Evolutionary conservation across 2,329 filamentous ascomycete species (phyloP).

Genomic region (Pseudopyrenochaeta lycopersici): DNA sequence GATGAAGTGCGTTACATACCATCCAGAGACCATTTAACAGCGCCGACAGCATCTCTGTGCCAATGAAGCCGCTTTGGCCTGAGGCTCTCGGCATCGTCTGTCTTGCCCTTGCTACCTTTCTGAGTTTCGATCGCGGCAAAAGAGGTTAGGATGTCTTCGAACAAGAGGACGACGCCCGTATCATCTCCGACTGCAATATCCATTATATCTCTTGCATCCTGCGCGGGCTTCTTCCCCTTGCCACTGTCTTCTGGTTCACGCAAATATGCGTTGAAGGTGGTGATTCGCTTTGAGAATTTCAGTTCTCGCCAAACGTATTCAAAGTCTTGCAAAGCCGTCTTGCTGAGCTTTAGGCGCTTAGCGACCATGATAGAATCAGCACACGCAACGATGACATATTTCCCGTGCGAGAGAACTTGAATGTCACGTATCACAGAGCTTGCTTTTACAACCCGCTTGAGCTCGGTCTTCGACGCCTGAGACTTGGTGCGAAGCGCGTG

Average conservation of each 20-base stretch:
- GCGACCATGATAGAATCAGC: constrained; percentile 69
- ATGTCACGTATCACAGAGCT: constrained; percentile 49
- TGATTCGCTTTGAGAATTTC: constrained; percentile 67
- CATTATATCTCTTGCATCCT: constrained; percentile 57
- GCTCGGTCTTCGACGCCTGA: constrained; percentile 38
- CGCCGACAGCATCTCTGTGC: constrained; percentile 85
- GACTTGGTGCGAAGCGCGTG: constrained; percentile 43
- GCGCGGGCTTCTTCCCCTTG: constrained; percentile 44
- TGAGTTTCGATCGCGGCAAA: constrained; percentile 57
- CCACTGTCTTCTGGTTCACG: constrained; percentile 63
- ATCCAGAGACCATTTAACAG: constrained; percentile 91
- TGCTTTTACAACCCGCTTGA: constrained; percentile 50
- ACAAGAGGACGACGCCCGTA: constrained; percentile 81
- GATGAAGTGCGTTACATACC: constrained; percentile 63
- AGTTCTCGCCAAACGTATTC: constrained; percentile 65
- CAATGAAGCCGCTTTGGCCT: constrained; percentile 80
- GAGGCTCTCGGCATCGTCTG: constrained; percentile 48
- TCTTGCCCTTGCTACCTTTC: constrained; percentile 33
- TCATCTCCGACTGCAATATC: constrained; percentile 81
- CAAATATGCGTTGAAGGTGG: constrained; percentile 43
- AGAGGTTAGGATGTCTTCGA: constrained; percentile 74
- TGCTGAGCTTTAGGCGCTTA: constrained; percentile 49
- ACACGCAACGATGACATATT: constrained; percentile 65
- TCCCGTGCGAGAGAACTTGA: constrained; percentile 62
- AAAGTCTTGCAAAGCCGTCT: constrained; percentile 48